Conservation (phyloP, 2,329 filamentous ascomycete genomes). For the Setomelanomma holmii region DNA sequence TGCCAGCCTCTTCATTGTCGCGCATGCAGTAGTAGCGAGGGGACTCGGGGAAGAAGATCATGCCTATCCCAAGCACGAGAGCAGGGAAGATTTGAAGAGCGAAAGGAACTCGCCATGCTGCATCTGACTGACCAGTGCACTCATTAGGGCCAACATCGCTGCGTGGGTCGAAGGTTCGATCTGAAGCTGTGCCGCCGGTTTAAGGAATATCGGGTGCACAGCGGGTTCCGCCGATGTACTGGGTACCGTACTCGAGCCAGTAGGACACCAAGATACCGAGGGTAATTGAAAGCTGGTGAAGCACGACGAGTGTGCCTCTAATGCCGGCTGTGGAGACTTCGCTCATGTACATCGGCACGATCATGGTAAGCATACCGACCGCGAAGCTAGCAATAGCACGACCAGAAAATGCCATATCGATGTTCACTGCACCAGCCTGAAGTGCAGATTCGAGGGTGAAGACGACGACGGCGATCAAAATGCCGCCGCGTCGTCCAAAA, state of each 20-base stretch:
- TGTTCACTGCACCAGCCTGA: constrained; percentile 25
- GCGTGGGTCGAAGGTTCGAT: constrained; percentile 48
- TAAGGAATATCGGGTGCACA: constrained; percentile 59
- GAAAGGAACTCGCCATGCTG: constrained; percentile 71
- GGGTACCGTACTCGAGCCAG: constrained; percentile 29
- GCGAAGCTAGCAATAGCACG: constrained; percentile 27
- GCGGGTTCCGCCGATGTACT: constrained; percentile 33
- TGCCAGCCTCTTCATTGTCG: constrained; percentile 54
- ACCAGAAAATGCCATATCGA: constrained; percentile 26
- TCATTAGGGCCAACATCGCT: constrained; percentile 26
- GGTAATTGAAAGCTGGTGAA: constrained; percentile 28
- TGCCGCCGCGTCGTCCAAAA: constrained; percentile 27
- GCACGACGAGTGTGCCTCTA: constrained; percentile 28
- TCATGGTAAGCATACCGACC: constrained; percentile 31
- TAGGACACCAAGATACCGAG: constrained; percentile 28
- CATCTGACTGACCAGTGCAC: constrained; percentile 46
- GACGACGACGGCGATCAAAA: constrained; percentile 26
- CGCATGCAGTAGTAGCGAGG: constrained; percentile 39
- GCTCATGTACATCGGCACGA: constrained; percentile 33
- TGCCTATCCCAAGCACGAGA: constrained; percentile 72
- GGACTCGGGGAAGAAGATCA: constrained; percentile 42
- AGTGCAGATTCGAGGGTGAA: constrained; percentile 27
- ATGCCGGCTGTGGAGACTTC: constrained; percentile 27
- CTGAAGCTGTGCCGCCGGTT: constrained; percentile 50
- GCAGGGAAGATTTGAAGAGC: constrained; percentile 81